Evolutionary conservation across 768 basidiomycete genomes (phyloP).

Genomic region (Amanita exitialis): DNA sequence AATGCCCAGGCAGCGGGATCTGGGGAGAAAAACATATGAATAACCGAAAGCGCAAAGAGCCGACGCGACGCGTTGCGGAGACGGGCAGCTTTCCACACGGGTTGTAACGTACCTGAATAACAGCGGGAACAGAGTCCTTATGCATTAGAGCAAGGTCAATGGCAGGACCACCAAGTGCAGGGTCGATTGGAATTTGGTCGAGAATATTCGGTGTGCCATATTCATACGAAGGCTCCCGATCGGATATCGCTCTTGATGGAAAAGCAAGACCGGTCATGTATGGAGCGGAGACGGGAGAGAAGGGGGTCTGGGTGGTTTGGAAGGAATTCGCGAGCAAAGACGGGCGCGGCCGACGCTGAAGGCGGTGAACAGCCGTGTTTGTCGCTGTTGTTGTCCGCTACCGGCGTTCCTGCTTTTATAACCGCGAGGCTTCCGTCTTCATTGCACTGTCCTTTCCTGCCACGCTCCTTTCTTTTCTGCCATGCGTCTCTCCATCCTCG

Average conservation of each 20-base stretch:
- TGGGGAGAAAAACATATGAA: slow-evolving; percentile 17
- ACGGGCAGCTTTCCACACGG: slow-evolving; percentile 15
- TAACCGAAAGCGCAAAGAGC: slow-evolving; percentile 22
- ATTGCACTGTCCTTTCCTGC: not conserved
- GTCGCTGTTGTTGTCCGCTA: slow-evolving; percentile 24
- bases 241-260: slow-evolving; percentile 32
- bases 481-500: not conserved
- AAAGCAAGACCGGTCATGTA: slow-evolving; percentile 58
- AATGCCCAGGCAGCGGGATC: slow-evolving; percentile 15
- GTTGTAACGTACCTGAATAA: slow-evolving; percentile 27
- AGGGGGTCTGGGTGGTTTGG: slow-evolving; percentile 5
- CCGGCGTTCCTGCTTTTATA: too few species aligned
- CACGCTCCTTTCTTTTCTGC: not conserved
- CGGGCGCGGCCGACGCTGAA: slow-evolving; percentile 26
- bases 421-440: too few species aligned
- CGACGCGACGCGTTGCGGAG: slow-evolving; percentile 62
- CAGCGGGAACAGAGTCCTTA: slow-evolving; percentile 14
- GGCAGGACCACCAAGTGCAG: slow-evolving; percentile 44
- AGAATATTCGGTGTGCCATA: slow-evolving; percentile 47
- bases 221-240: slow-evolving; percentile 51
- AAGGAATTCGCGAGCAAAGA: slow-evolving; percentile 7
- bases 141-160: slow-evolving; percentile 44
- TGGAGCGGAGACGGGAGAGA: slow-evolving; percentile 15
- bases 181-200: slow-evolving; percentile 76
- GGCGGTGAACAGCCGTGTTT: slow-evolving; percentile 33